Percentiles rank a stretch among this genome's conserved stretches.
phyloP scores from a whole-genome alignment of 305 asterid genomes.

The Fraxinus sp. region DNA sequence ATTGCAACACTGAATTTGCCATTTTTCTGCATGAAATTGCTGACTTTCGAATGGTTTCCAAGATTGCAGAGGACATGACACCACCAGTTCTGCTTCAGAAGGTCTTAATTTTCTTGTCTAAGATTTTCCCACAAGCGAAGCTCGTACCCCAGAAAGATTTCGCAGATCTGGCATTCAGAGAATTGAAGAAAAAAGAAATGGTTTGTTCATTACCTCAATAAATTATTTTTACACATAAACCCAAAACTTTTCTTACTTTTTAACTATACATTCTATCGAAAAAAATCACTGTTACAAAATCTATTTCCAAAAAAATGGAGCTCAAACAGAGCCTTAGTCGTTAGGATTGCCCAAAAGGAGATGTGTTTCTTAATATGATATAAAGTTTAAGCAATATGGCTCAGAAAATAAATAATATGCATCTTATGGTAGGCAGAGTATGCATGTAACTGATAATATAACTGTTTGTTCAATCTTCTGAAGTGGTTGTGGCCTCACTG shows the following conservation, averaged over 20 bases:
- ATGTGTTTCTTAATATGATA: background rate
- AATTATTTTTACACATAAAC: no score
- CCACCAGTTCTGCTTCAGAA: slow-evolving; percentile 82
- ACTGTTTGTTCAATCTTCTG: background rate
- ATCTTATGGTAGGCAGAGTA: background rate
- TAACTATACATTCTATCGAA: no score
- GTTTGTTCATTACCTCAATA: slow-evolving; percentile 28
- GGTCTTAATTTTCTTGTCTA: slow-evolving; percentile 59
- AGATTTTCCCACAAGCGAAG: slow-evolving; percentile 76
- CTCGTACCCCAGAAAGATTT: slow-evolving; percentile 85
- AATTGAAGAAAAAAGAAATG: slow-evolving; percentile 58
- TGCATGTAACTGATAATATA: background rate
- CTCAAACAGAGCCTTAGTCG: background rate
- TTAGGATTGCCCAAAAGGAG: background rate
- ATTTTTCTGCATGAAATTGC: background rate
- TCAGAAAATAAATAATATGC: background rate
- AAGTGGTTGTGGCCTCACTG: background rate
- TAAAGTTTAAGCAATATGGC: background rate
- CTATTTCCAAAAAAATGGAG: no score
- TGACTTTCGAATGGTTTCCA: slow-evolving; percentile 25
- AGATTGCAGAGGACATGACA: slow-evolving; percentile 85
- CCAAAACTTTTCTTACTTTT: no score
- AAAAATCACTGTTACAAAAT: no score
- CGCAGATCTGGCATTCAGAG: slow-evolving; percentile 83
- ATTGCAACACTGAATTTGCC: background rate